These are phyloP conservation scores for Pseudocercospora fuligena DNA, from an alignment of 2,329 filamentous ascomycete species.

Conservation along the genomic window DNA sequence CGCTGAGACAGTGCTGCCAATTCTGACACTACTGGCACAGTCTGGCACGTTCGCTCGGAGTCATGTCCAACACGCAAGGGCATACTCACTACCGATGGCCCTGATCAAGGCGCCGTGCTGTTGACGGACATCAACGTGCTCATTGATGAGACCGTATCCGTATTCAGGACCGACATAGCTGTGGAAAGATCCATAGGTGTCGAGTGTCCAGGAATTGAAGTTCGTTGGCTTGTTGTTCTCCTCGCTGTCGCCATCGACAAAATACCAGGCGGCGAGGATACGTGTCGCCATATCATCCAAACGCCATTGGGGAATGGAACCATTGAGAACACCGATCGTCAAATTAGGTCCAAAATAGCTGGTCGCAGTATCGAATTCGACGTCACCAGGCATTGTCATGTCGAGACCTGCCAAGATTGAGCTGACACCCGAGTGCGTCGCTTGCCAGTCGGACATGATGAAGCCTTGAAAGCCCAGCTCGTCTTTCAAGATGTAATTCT, in stretches of 20 bases:
- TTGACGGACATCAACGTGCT: constrained; percentile 79
- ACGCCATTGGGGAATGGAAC: constrained; percentile 36
- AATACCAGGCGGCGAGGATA: constrained; percentile 43
- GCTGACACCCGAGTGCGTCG: constrained; percentile 37
- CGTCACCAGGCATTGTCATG: constrained; percentile 38
- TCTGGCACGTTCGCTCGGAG: too few species aligned
- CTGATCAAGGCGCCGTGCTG: constrained; percentile 76
- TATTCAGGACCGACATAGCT: constrained; percentile 58
- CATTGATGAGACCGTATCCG: constrained; percentile 70
- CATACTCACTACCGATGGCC: constrained; percentile 63
- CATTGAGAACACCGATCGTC: constrained; percentile 40
- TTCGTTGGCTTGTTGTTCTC: constrained; percentile 63
- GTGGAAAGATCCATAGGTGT: constrained; percentile 74
- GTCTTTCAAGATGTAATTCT: constrained; percentile 70
- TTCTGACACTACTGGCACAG: too few species aligned
- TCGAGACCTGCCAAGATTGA: constrained; percentile 40
- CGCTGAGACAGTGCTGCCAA: too few species aligned
- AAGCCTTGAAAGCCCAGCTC: constrained; percentile 54
- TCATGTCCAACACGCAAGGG: too few species aligned
- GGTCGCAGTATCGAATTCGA: constrained; percentile 31
- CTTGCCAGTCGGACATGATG: constrained; percentile 56
- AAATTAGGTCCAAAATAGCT: constrained; percentile 56
- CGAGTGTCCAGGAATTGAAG: constrained; percentile 84
- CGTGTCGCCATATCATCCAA: constrained; percentile 42
- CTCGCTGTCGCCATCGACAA: constrained; percentile 60